Evolutionary conservation across 164 flowering plant species (phyloP).

Genomic region (Hamamelis virginiana): DNA sequence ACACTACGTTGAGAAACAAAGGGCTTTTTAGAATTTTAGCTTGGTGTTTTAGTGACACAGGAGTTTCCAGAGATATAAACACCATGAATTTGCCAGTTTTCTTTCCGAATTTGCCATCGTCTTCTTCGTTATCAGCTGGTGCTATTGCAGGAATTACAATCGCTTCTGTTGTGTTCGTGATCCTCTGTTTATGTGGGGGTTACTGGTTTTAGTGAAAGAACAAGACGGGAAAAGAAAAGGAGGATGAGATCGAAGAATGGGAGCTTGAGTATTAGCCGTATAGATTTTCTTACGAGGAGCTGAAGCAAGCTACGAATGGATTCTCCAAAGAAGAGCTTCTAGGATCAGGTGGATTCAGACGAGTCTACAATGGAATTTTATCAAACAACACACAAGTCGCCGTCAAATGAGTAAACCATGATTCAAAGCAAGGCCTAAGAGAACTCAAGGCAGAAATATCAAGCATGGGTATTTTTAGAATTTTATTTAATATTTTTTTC

Average conservation of each 20-base stretch:
- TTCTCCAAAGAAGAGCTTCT: conserved; percentile 46
- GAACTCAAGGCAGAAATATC: conserved; percentile 85
- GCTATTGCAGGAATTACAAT: conserved; percentile 52
- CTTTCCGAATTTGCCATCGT: conserved; percentile 19
- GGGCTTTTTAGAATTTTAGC: conserved; percentile 73
- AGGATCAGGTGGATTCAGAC: conserved; percentile 77
- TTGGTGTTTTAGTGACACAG: conserved; percentile 72
- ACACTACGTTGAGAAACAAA: conserved; percentile 65
- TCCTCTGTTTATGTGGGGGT: conserved; percentile 17
- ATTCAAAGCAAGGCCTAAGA: conserved; percentile 71
- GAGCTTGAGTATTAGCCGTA: conserved; percentile 70
- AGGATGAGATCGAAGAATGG: conserved; percentile 59
- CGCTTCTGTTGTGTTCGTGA: conserved; percentile 28
- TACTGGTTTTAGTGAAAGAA: conserved; percentile 42
- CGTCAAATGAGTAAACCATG: conserved; percentile 75
- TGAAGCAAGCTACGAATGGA: conserved; percentile 47
- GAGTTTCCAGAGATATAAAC: conserved; percentile 53
- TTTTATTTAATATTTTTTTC: too few species aligned
- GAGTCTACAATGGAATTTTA: conserved; percentile 56
- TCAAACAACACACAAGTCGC: conserved; percentile 44
- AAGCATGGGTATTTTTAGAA: conserved; percentile 61
- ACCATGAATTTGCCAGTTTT: conserved; percentile 53
- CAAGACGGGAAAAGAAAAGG: conserved; percentile 24
- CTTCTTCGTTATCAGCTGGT: conserved; percentile 38
- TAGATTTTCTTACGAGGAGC: conserved; percentile 56